Conservation (phyloP, 106 monocot genomes). For the Allium fistulosum region DNA sequence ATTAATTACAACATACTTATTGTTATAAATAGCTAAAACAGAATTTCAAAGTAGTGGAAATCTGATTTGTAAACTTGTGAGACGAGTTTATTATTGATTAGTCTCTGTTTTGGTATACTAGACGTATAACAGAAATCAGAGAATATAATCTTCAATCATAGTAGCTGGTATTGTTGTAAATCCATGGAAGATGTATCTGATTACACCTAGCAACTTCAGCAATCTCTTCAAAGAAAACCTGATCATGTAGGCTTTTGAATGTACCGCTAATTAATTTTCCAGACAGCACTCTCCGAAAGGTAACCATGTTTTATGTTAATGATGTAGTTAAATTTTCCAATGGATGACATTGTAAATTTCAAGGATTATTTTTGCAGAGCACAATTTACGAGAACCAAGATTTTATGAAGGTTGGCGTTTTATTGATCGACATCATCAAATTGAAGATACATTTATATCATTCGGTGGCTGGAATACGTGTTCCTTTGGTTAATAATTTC, state of each 20-base stretch:
- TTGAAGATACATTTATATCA: constrained; percentile 82
- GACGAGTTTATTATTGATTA: too few species aligned
- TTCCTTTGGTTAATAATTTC: constrained; percentile 93
- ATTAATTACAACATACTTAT: too few species aligned
- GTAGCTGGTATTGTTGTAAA: constrained; percentile 41
- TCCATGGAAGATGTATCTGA: constrained; percentile 69
- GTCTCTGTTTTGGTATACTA: too few species aligned
- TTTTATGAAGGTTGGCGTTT: constrained; percentile 64
- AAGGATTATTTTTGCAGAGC: constrained; percentile 22
- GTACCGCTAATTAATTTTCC: constrained; percentile 12
- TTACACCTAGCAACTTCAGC: constrained; percentile 44
- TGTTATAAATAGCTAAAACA: too few species aligned
- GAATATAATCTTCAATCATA: constrained; percentile 73
- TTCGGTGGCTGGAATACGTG: constrained; percentile 81
- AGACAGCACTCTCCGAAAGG: constrained; percentile 1
- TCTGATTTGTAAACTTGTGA: too few species aligned
- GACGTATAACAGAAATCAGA: too few species aligned
- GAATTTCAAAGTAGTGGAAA: too few species aligned
- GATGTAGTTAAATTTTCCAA: not conserved
- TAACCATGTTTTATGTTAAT: not conserved
- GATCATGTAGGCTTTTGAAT: too few species aligned
- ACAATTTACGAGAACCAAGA: constrained; percentile 32
- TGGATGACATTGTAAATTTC: constrained; percentile 1
- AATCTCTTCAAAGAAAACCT: too few species aligned
- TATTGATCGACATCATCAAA: constrained; percentile 32